Conservation (phyloP, 768 basidiomycete species). For the Lyophyllum decastes region DNA sequence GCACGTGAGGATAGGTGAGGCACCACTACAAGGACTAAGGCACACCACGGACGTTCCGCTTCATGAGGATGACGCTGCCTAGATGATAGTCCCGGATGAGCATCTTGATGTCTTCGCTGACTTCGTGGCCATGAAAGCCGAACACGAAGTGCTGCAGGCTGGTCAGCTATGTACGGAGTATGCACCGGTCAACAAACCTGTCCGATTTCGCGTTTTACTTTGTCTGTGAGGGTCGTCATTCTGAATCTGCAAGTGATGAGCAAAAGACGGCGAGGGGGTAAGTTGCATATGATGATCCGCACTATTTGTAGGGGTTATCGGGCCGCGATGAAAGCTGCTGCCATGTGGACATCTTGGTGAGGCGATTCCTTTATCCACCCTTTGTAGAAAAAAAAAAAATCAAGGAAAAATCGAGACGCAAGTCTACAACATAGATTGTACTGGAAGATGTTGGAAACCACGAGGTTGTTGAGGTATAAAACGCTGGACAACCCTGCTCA, state of each 20-base stretch:
- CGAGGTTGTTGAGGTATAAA: not conserved
- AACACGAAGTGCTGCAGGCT: conserved; percentile 65
- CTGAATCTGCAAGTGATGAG: not conserved
- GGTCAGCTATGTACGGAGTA: not conserved
- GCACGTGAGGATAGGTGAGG: not conserved
- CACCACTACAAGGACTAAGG: not conserved
- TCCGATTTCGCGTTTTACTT: conserved; percentile 44
- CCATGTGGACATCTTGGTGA: not conserved
- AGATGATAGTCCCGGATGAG: conserved; percentile 66
- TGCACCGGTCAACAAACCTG: conserved; percentile 31
- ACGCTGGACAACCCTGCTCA: too few relatives aligned
- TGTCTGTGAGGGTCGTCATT: conserved; percentile 29
- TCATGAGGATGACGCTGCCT: conserved; percentile 72
- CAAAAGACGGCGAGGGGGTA: not conserved
- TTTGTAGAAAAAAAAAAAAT: not conserved
- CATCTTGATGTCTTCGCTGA: conserved; percentile 50
- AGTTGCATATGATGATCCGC: not conserved
- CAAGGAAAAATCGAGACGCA: not conserved
- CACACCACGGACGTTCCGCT: conserved; percentile 60
- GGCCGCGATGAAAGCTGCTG: not conserved
- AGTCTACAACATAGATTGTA: not conserved
- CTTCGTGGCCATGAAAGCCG: conserved; percentile 63
- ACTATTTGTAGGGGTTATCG: not conserved
- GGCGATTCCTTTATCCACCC: not conserved
- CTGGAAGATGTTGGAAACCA: not conserved